These are phyloP conservation scores for Prosopis cineraria DNA, from an alignment of 306 rosid species.

Conservation along the genomic window DNA sequence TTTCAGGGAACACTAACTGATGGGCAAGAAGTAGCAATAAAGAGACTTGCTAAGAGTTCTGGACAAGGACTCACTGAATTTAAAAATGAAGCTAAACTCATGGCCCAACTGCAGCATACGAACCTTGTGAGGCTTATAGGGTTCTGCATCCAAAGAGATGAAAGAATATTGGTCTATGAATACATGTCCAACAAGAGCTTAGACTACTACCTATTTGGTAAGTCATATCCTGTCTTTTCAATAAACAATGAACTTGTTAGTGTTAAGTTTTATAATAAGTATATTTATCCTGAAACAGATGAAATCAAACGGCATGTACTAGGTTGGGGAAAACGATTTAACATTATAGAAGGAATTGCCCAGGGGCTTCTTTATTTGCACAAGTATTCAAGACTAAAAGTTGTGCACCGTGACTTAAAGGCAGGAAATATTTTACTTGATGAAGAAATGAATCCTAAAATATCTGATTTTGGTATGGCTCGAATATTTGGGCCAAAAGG, in stretches of 20 bases:
- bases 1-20: conserved; percentile 19
- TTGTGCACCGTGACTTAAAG: conserved; percentile 37
- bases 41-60: conserved; percentile 14
- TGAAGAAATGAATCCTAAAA: conserved; percentile 40
- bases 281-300: conserved; percentile 7
- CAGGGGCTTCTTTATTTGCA: conserved; percentile 48
- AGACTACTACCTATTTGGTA: conserved; percentile 13
- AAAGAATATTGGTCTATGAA: conserved; percentile 17
- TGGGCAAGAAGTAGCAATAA: conserved; percentile 21
- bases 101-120: conserved; percentile 25
- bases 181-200: conserved; percentile 28
- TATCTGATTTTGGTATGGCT: conserved; percentile 46
- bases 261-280: background rate
- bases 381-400: conserved; percentile 36
- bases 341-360: conserved; percentile 40
- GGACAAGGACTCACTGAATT: conserved; percentile 28
- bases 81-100: conserved; percentile 11
- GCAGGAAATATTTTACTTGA: conserved; percentile 40
- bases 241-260: background rate
- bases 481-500: conserved; percentile 36
- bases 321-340: conserved; percentile 34
- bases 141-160: conserved; percentile 22
- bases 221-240: background rate
- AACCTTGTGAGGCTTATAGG: conserved; percentile 28
- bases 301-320: background rate